A percentile compares a stretch with the other conserved stretches of the same genome.
Evolutionary conservation across 495 filamentous ascomycete species (phyloP).

Genomic region (Penicillium canescens): DNA sequence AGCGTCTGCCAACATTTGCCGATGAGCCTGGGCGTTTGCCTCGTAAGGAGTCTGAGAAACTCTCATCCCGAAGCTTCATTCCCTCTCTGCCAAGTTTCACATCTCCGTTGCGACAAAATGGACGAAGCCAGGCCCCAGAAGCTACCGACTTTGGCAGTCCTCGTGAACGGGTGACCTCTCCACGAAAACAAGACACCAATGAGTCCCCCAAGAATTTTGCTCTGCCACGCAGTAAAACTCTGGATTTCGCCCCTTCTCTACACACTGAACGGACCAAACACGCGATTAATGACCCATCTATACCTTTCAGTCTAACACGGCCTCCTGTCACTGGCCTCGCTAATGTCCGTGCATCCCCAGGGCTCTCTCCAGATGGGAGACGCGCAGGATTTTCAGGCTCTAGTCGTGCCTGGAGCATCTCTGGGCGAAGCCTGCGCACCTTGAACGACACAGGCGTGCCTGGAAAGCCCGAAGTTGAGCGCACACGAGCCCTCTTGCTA

Average conservation of each 20-base stretch:
- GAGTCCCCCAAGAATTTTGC: slow-evolving; percentile 9
- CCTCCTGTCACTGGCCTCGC: slow-evolving; percentile 51
- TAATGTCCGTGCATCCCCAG: slow-evolving; percentile 39
- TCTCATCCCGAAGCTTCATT: slow-evolving; percentile 27
- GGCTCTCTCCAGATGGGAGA: slow-evolving; percentile 20
- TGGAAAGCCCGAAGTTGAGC: slow-evolving; percentile 67
- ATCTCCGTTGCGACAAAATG: slow-evolving; percentile 44
- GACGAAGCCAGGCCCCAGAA: slow-evolving; percentile 21
- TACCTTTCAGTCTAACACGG: slow-evolving; percentile 35
- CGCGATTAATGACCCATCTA: slow-evolving; percentile 30
- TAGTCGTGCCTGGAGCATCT: slow-evolving; percentile 65
- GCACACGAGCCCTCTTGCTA: slow-evolving; percentile 70
- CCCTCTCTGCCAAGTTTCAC: slow-evolving; percentile 53
- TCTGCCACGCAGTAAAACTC: slow-evolving; percentile 19
- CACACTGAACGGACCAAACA: slow-evolving; percentile 26
- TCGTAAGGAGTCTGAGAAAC: slow-evolving; percentile 35
- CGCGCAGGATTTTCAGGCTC: slow-evolving; percentile 23
- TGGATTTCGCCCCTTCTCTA: slow-evolving; percentile 31
- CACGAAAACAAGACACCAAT: slow-evolving; percentile 11
- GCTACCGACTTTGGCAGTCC: slow-evolving; percentile 17
- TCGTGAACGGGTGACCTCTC: slow-evolving; percentile 7
- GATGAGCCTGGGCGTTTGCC: slow-evolving; percentile 38
- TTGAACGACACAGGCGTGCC: slow-evolving; percentile 35
- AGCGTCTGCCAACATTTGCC: slow-evolving; percentile 30
- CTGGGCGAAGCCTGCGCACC: slow-evolving; percentile 52